Conservation (phyloP, 441 rosid species). For the Populus trichocarpa region DNA sequence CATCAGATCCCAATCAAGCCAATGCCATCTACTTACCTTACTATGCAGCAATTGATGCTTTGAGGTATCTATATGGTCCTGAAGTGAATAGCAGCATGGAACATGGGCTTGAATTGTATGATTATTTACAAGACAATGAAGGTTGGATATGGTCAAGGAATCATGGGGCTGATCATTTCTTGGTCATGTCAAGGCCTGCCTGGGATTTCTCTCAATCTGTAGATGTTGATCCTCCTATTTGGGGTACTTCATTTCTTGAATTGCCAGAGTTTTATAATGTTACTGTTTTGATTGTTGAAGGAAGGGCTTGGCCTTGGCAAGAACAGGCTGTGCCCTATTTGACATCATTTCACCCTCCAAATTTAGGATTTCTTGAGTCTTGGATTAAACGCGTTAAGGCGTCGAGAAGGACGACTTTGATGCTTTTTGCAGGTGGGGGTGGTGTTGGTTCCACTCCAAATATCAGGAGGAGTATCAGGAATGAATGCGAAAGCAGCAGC, state of each 20-base stretch:
- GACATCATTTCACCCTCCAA: conserved; percentile 85
- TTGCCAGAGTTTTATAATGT: conserved; percentile 66
- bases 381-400: conserved; percentile 68
- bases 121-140: conserved; percentile 37
- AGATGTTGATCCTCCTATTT: conserved; percentile 64
- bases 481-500: conserved; percentile 53
- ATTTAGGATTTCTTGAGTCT: conserved; percentile 45
- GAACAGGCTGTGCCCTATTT: conserved; percentile 88
- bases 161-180: conserved; percentile 71
- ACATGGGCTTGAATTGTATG: conserved; percentile 67
- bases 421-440: conserved; percentile 90
- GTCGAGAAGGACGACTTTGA: conserved; percentile 50
- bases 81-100: conserved; percentile 62
- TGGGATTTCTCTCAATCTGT: conserved; percentile 91
- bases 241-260: conserved; percentile 93
- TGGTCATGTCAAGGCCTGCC: conserved; percentile 88
- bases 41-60: conserved; percentile 70
- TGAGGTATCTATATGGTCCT: conserved; percentile 72
- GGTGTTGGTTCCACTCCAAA: conserved; percentile 59
- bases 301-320: conserved; percentile 84
- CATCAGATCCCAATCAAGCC: conserved; percentile 66
- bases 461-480: conserved; percentile 71
- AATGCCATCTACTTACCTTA: conserved; percentile 78
- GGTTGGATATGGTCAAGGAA: conserved; percentile 55
- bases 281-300: conserved; percentile 66